Conservation (phyloP, 352 stramenopile genomes). For the Globisporangium viniferum region DNA sequence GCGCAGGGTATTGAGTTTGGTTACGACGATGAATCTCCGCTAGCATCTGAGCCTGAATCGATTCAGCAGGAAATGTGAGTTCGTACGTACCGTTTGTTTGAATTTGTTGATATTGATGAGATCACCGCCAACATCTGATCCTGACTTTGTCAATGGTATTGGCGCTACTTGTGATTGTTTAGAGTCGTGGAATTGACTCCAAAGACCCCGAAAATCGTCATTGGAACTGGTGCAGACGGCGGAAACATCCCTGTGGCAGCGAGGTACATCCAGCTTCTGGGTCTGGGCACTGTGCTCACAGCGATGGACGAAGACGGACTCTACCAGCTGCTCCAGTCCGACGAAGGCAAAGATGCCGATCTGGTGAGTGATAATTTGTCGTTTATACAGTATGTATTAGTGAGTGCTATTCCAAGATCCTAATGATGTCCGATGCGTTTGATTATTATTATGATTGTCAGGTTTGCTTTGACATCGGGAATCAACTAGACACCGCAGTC, state of each 20-base stretch:
- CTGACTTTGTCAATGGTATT: neutral
- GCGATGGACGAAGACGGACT: constrained; percentile 31
- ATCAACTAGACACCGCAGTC: constrained; percentile 39
- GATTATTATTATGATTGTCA: constrained; percentile 12
- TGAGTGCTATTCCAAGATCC: neutral
- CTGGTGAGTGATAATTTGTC: constrained; percentile 30
- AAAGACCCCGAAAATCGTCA: constrained; percentile 61
- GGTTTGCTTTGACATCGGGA: constrained; percentile 65
- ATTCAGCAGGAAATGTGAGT: constrained; percentile 13
- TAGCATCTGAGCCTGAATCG: neutral
- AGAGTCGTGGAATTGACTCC: constrained; percentile 33
- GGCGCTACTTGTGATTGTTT: neutral
- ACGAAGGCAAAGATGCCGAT: constrained; percentile 33
- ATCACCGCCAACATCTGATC: no score
- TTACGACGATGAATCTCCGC: constrained; percentile 32
- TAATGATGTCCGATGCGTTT: neutral
- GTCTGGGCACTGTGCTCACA: constrained; percentile 49
- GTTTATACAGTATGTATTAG: neutral
- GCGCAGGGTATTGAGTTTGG: constrained; percentile 37
- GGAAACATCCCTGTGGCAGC: constrained; percentile 44
- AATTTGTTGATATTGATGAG: neutral
- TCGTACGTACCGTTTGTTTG: neutral
- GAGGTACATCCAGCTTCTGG: constrained; percentile 71
- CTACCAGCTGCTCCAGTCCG: constrained; percentile 34
- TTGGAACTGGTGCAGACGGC: constrained; percentile 36